A percentile compares a stretch with the other conserved stretches of the same genome.
These are phyloP conservation scores for Exophiala dermatitidis DNA, from an alignment of 2,329 filamentous ascomycete species.

Conservation along the genomic window DNA sequence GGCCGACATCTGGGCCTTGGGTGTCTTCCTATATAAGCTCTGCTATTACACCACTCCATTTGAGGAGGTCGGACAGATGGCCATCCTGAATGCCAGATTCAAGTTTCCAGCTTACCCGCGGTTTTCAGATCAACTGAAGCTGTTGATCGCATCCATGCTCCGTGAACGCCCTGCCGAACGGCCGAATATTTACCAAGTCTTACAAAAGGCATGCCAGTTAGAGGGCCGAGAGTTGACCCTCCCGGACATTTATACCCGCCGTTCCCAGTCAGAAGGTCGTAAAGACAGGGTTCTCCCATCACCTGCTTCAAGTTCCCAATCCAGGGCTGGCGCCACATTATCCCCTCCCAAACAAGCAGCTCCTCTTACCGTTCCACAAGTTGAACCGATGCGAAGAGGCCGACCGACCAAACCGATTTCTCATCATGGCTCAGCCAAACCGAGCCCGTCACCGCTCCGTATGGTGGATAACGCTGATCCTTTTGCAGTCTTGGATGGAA, in stretches of 20 bases:
- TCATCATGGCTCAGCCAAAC: slow-evolving; percentile 46
- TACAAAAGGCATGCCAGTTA: slow-evolving; percentile 82
- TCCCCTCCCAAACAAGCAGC: slow-evolving; percentile 54
- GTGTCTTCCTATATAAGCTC: slow-evolving; percentile 91
- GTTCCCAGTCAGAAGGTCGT: slow-evolving; percentile 58
- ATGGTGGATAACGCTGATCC: slow-evolving; percentile 65
- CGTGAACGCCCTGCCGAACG: slow-evolving; percentile 70
- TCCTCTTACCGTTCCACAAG: slow-evolving; percentile 71
- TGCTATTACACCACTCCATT: slow-evolving; percentile 99
- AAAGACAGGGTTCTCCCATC: slow-evolving; percentile 54
- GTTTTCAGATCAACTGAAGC: slow-evolving; percentile 85
- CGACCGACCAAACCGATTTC: slow-evolving; percentile 54
- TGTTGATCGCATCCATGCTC: slow-evolving; percentile 87
- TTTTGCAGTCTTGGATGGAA: slow-evolving; percentile 80
- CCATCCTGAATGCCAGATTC: slow-evolving; percentile 91
- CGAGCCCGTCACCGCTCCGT: slow-evolving; percentile 61
- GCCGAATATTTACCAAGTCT: slow-evolving; percentile 90
- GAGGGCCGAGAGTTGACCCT: slow-evolving; percentile 79
- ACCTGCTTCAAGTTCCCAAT: slow-evolving; percentile 49
- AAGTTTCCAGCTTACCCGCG: slow-evolving; percentile 80
- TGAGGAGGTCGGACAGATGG: slow-evolving; percentile 94
- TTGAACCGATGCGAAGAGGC: slow-evolving; percentile 88
- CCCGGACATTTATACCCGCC: slow-evolving; percentile 70
- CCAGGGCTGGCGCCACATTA: slow-evolving; percentile 72
- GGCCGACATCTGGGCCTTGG: slow-evolving; percentile 95